Conservation (phyloP, 2,329 filamentous ascomycete genomes). For the Cryphonectria naterciae region DNA sequence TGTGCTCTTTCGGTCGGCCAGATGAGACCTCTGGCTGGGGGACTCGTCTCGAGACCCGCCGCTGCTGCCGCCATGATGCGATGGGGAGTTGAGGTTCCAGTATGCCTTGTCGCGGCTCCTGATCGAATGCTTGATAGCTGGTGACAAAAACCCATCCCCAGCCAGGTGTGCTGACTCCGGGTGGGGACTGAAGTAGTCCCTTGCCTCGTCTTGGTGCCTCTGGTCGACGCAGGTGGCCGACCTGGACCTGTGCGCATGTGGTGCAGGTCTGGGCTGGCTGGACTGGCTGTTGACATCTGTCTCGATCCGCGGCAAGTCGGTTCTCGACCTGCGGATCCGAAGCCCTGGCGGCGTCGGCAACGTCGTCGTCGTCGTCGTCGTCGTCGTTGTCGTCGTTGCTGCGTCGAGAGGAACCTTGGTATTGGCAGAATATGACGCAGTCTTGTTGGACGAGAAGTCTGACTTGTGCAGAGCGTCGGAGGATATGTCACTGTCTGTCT, state of each 20-base stretch:
- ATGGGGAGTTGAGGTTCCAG: conserved; percentile 37
- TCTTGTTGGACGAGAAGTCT: conserved; percentile 26
- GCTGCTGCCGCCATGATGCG: conserved; percentile 2
- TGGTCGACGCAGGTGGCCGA: conserved; percentile 40
- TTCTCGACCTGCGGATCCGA: conserved; percentile 41
- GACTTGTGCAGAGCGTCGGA: conserved; percentile 23
- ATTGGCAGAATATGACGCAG: conserved; percentile 48
- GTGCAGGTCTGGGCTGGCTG: conserved; percentile 37
- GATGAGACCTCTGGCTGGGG: conserved; percentile 8
- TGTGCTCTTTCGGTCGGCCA: conserved; percentile 31
- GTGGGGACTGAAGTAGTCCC: conserved; percentile 40
- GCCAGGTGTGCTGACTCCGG: conserved; percentile 33
- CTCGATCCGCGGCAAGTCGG: conserved; percentile 51
- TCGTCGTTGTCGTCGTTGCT: background rate
- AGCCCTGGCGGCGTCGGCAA: conserved; percentile 33
- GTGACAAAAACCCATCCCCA: conserved; percentile 45
- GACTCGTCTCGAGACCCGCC: conserved; percentile 25
- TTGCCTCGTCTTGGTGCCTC: conserved; percentile 32
- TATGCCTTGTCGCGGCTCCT: conserved; percentile 50
- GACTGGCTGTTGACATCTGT: conserved; percentile 42
- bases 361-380: background rate
- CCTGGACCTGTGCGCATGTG: conserved; percentile 36
- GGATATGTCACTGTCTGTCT: conserved; percentile 28
- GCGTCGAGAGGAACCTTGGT: conserved; percentile 40
- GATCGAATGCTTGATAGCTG: conserved; percentile 46